Base-by-base conservation (phyloP, 2,329 filamentous ascomycete genomes). In the Dothidotthia symphoricarpi region DNA sequence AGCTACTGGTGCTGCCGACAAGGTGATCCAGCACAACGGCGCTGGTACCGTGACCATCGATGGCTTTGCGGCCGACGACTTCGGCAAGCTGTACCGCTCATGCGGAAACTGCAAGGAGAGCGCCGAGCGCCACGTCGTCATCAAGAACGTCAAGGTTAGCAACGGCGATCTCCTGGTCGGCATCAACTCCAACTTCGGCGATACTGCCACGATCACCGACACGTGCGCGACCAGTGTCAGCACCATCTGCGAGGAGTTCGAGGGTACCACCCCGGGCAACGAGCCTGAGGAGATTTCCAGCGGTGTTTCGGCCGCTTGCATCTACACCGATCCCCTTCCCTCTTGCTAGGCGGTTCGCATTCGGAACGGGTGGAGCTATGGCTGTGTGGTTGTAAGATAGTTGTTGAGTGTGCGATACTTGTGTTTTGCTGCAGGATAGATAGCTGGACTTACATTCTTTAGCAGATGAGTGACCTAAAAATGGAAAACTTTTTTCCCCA, bases 141-240 rank as follows among this genome's bases (percentile, higher is more conserved):
- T 75, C 34, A 56, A 69, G 48, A 67, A 67, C 47, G 57, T 70
- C 36, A 61, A 59, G 16, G 69, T 67, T 33, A 66, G 66, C 39
- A 54, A 59, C 24, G 55, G 62, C 36, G 71, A 72, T 32, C 53
- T 60, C 29, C 62, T 72, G 22, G 70, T 64, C 45, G 71, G 72
- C 31, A 74, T 75, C 55, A 75, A 75, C 63, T 64, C 63, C 37
- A 76, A 75, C 66, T 75, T 69, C 43, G 71, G 71, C 19, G 71
- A 74, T 51, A 72, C 67, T 1, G 69, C 69, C 32, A 68, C 54
- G 41, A 58, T 65, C 40, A 36, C 45, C 35, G 39, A 43, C 25
- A 51, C 48, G 22, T 53, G 55, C 39, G 42, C 45, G 25, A 37
- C 41, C n/a, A 28, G 16, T 16, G 45, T 47, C 30, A 50, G 55